Evolutionary conservation across 441 rosid species (phyloP).

Genomic region (Mallotus japonicus): DNA sequence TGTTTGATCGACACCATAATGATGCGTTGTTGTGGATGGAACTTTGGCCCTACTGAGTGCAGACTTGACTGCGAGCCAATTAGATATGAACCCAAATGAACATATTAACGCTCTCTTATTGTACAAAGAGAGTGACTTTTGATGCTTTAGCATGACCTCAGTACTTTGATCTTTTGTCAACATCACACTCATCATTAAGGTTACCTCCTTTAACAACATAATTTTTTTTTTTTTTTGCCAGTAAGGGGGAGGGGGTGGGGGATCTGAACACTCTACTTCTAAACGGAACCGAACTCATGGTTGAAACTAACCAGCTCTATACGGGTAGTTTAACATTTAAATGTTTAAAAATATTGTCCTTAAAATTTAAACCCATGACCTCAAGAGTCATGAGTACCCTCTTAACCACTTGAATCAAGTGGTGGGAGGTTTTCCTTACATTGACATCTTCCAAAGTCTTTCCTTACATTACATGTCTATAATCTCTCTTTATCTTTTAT

Average conservation of each 20-base stretch:
- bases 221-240: no score
- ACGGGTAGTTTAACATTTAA: no score
- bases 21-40: not conserved
- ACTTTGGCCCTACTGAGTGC: not conserved
- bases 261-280: no score
- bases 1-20: slow-evolving; percentile 7
- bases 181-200: slow-evolving; percentile 15
- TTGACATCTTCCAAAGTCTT: not conserved
- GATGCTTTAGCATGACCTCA: not conserved
- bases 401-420: no score
- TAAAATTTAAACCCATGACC: no score
- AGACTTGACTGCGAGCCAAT: not conserved
- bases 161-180: slow-evolving; percentile 15
- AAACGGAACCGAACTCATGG: no score
- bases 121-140: not conserved
- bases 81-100: not conserved
- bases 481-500: not conserved
- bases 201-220: slow-evolving; percentile 11
- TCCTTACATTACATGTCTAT: no score
- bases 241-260: no score
- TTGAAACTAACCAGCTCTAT: no score
- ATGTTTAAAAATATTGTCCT: no score
- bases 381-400: no score
- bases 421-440: no score
- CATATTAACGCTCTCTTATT: not conserved